These are phyloP conservation scores for Pichia thaimueangensis DNA, from an alignment of 805 yeast species.

Conservation along the genomic window DNA sequence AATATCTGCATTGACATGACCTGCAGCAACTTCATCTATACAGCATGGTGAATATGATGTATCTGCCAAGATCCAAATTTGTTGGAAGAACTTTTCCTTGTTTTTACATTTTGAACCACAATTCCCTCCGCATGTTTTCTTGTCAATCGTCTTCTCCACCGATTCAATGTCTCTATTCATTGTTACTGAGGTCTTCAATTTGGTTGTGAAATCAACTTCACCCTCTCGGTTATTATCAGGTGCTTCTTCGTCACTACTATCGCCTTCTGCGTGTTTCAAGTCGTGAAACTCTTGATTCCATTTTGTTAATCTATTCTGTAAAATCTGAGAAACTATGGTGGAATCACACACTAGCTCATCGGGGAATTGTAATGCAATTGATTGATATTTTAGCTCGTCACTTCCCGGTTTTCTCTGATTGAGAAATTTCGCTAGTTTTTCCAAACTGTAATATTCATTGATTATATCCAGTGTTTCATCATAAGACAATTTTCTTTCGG, in stretches of 20 bases:
- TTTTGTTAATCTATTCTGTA: constrained; percentile 36
- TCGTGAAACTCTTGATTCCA: constrained; percentile 9
- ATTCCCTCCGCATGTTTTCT: constrained; percentile 24
- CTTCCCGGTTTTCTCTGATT: constrained; percentile 21
- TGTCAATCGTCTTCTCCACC: constrained; percentile 26
- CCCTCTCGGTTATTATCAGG: not conserved
- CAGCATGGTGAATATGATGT: constrained; percentile 95
- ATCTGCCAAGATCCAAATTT: constrained; percentile 84
- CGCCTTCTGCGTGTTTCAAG: constrained; percentile 5
- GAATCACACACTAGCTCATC: constrained; percentile 76
- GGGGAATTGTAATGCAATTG: constrained; percentile 85
- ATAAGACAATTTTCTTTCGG: constrained; percentile 21
- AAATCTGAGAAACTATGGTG: constrained; percentile 52
- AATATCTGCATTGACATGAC: constrained; percentile 78
- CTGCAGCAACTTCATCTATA: constrained; percentile 94
- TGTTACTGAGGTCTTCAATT: not conserved
- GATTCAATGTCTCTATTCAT: constrained; percentile 10
- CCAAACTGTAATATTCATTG: constrained; percentile 47
- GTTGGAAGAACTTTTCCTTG: constrained; percentile 19
- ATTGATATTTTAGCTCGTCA: constrained; percentile 31
- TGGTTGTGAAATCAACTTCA: constrained; percentile 13
- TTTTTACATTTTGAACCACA: constrained; percentile 27
- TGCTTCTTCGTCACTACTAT: not conserved
- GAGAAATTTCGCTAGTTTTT: constrained; percentile 20
- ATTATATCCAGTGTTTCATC: constrained; percentile 32